Evolutionary conservation across 495 filamentous ascomycete genomes (phyloP).

Genomic region (Aspergillus indologenus): DNA sequence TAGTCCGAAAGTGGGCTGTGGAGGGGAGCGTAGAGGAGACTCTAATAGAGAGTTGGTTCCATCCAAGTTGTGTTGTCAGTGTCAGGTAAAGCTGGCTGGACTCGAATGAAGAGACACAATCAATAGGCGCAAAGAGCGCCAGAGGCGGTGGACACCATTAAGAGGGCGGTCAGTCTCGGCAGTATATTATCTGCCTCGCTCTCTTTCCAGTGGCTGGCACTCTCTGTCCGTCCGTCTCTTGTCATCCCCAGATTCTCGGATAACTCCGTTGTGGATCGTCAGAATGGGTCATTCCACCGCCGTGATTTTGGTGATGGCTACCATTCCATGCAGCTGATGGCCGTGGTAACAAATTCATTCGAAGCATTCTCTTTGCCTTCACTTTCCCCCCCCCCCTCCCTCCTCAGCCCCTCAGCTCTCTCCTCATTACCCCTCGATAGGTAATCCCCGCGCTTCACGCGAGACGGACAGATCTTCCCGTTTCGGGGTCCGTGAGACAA

Average conservation of each 20-base stretch:
- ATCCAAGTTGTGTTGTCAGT: too few species aligned
- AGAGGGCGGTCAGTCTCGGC: slow-evolving; percentile 16
- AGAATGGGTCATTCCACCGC: too few species aligned
- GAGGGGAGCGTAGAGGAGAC: too few species aligned
- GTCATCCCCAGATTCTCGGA: neutral
- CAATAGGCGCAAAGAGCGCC: neutral
- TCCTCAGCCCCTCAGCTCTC: too few species aligned
- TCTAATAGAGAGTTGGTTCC: too few species aligned
- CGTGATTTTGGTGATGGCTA: too few species aligned
- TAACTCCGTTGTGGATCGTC: neutral
- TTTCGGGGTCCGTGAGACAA: slow-evolving; percentile 18
- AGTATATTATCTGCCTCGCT: slow-evolving; percentile 24
- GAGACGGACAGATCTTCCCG: slow-evolving; percentile 8
- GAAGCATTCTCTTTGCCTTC: neutral
- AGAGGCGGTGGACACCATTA: neutral
- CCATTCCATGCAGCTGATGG: too few species aligned
- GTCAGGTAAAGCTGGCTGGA: too few species aligned
- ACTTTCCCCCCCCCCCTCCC: neutral
- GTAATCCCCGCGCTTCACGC: slow-evolving; percentile 13
- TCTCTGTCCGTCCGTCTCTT: neutral
- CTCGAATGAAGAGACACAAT: too few species aligned
- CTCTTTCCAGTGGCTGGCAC: too few species aligned
- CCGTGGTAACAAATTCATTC: too few species aligned
- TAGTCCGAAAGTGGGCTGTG: slow-evolving; percentile 2
- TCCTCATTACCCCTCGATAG: neutral